Percentiles rank a stretch among this genome's conserved stretches.
These are phyloP conservation scores for Penicillium sp. DNA, from an alignment of 2,329 filamentous ascomycete species.

Conservation along the genomic window DNA sequence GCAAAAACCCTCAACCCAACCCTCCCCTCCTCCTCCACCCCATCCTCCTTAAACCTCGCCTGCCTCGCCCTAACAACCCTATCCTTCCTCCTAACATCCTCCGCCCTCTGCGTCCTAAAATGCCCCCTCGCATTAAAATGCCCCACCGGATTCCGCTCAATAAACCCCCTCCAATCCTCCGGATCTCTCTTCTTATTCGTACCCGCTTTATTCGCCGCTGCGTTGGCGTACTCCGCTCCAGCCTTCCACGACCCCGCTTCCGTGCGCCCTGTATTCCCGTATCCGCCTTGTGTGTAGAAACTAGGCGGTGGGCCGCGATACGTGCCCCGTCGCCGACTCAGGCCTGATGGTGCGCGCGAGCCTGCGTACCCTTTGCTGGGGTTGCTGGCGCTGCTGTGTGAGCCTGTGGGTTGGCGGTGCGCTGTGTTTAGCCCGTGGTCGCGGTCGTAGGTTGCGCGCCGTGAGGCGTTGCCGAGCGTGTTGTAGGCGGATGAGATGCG, in stretches of 20 bases:
- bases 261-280: constrained; percentile 60
- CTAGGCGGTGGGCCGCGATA: constrained; percentile 84
- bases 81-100: constrained; percentile 51
- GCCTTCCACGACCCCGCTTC: constrained; percentile 43
- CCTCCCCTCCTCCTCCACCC: constrained; percentile 11
- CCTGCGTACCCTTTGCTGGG: constrained; percentile 44
- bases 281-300: constrained; percentile 79
- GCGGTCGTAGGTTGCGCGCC: constrained; percentile 76
- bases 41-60: constrained; percentile 17
- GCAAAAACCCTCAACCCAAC: constrained; percentile 35
- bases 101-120: constrained; percentile 64
- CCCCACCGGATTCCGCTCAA: constrained; percentile 52
- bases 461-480: constrained; percentile 64
- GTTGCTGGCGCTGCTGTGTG: constrained; percentile 49
- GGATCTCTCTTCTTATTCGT: constrained; percentile 10
- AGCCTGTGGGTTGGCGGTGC: constrained; percentile 42
- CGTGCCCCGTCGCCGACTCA: constrained; percentile 67
- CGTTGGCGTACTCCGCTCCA: constrained; percentile 9
- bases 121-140: constrained; percentile 76
- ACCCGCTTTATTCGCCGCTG: constrained; percentile 7
- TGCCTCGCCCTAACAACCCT: constrained; percentile 37
- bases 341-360: constrained; percentile 69
- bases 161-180: constrained; percentile 37
- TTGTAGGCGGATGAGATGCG: constrained; percentile 79
- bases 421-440: constrained; percentile 38